Percentiles rank a stretch among this genome's conserved stretches.
Evolutionary conservation across 2,329 filamentous ascomycete species (phyloP).

Genomic region (Cercospora brassicicola): DNA sequence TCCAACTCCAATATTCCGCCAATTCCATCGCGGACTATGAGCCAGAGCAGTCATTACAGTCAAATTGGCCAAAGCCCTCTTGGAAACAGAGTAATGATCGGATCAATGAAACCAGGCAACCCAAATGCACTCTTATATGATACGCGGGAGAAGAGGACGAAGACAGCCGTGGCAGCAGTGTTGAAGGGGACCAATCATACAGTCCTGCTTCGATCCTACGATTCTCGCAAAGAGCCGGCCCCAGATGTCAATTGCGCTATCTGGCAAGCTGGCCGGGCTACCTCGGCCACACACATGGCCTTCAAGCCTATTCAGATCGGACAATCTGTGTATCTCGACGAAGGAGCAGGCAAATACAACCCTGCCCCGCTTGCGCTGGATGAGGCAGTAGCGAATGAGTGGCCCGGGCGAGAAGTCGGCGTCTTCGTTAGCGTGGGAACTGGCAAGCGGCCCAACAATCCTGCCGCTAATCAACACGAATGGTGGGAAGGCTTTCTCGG

Average conservation of each 20-base stretch:
- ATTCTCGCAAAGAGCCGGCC: conserved; percentile 85
- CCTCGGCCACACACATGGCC: conserved; percentile 81
- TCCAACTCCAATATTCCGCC: conserved; percentile 41
- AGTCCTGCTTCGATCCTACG: conserved; percentile 80
- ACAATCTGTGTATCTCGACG: conserved; percentile 90
- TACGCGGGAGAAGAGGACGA: conserved; percentile 68
- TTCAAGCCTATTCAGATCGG: conserved; percentile 96
- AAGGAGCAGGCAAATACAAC: conserved; percentile 89
- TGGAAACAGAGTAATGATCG: conserved; percentile 54
- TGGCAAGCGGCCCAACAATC: conserved; percentile 74
- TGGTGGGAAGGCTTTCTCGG: conserved; percentile 90
- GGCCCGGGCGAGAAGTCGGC: conserved; percentile 88
- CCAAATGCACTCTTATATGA: conserved; percentile 88
- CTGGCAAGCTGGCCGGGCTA: conserved; percentile 96
- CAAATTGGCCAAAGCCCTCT: conserved; percentile 68
- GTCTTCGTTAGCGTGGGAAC: conserved; percentile 95
- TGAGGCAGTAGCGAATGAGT: conserved; percentile 88
- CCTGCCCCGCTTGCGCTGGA: conserved; percentile 82
- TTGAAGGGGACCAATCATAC: conserved; percentile 79
- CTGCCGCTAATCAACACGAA: conserved; percentile 66
- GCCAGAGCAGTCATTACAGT: conserved; percentile 80
- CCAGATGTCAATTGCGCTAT: conserved; percentile 93
- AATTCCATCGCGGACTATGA: conserved; percentile 62
- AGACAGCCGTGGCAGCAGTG: conserved; percentile 82
- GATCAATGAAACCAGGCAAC: conserved; percentile 67